phyloP scores from a whole-genome alignment of 257 asterid genomes.

The Lycium ferocissimum region DNA sequence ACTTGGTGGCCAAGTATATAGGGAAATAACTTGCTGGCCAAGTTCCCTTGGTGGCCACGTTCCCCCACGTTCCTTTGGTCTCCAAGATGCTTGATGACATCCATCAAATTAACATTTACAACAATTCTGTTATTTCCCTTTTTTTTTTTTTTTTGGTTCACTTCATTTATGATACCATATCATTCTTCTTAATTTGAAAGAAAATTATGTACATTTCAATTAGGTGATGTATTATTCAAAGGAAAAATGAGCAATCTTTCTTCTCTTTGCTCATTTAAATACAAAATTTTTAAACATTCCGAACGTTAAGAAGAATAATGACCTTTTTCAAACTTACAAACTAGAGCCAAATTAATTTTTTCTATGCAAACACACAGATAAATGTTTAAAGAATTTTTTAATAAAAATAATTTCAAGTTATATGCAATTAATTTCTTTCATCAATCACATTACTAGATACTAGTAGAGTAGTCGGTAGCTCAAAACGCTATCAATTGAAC shows the following conservation, averaged over 20 bases:
- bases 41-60: too few species aligned
- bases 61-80: too few species aligned
- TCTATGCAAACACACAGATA: neutral
- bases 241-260: neutral
- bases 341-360: neutral
- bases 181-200: too few species aligned
- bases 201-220: too few species aligned
- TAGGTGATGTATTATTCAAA: neutral
- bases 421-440: neutral
- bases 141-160: too few species aligned
- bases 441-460: conserved; percentile 3
- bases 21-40: too few species aligned
- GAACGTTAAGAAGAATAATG: neutral
- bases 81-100: too few species aligned
- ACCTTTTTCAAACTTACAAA: neutral
- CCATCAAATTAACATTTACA: too few species aligned
- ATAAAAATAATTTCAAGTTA: neutral
- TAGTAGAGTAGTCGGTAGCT: conserved; percentile 11
- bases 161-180: too few species aligned
- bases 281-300: neutral
- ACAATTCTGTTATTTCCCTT: too few species aligned
- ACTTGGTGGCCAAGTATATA: too few species aligned
- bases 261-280: neutral
- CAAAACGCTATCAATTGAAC: neutral
- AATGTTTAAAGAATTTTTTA: neutral